phyloP scores from a whole-genome alignment of 169 alveolate genomes.

The Plasmodium coatneyi region DNA sequence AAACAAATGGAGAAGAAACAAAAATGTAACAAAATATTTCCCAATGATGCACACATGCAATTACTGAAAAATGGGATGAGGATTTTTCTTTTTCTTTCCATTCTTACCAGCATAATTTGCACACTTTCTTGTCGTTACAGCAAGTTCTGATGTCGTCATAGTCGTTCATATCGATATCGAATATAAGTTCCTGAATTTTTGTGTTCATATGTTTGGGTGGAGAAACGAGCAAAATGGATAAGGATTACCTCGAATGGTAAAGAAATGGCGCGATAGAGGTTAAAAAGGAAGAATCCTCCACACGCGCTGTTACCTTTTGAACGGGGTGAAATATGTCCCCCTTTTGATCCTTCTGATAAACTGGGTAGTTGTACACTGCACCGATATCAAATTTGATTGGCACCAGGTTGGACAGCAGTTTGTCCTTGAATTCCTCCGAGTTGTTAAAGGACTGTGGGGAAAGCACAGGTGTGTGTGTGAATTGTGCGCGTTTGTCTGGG shows the following conservation, averaged over 20 bases:
- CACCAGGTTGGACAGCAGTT: slow-evolving; percentile 24
- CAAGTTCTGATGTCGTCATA: slow-evolving; percentile 98
- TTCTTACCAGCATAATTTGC: slow-evolving; percentile 95
- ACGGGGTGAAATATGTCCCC: slow-evolving; percentile 81
- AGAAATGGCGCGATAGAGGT: background rate
- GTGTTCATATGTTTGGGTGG: slow-evolving; percentile 55
- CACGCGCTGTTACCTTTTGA: slow-evolving; percentile 56
- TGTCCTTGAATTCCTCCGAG: slow-evolving; percentile 56
- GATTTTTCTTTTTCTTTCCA: background rate
- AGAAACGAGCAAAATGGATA: background rate
- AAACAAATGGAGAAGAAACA: background rate
- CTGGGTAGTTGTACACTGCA: slow-evolving; percentile 93
- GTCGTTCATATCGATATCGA: slow-evolving; percentile 99
- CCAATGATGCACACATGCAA: background rate
- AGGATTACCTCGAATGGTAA: background rate
- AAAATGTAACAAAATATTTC: background rate
- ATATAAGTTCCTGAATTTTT: slow-evolving; percentile 93
- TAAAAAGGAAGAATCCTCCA: background rate
- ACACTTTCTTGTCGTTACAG: slow-evolving; percentile 95
- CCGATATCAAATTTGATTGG: slow-evolving; percentile 93
- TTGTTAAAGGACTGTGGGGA: slow-evolving; percentile 26
- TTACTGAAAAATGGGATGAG: background rate
- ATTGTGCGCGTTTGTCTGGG: background rate
- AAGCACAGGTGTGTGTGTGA: background rate
- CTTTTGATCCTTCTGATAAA: slow-evolving; percentile 84